Base-by-base conservation (phyloP, 2,329 filamentous ascomycete genomes). In the Nigrospora osmanthi region DNA sequence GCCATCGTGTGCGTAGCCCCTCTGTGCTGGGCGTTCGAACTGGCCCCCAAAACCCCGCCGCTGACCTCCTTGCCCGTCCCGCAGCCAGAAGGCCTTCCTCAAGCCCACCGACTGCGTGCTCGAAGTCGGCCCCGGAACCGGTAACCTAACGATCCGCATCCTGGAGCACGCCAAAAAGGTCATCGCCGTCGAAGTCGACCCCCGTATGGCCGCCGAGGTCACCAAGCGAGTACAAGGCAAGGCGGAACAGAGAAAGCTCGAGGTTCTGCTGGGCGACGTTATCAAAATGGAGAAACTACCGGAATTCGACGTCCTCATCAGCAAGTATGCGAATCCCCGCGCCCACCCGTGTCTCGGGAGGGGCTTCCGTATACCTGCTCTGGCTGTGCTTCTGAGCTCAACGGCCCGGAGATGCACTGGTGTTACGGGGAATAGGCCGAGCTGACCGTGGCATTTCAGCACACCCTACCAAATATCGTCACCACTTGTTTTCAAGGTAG, bases 191-290 rank as follows among this genome's bases (percentile, higher is more conserved):
- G 93, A 98, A 70, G 77, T 96, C 63, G 93, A 98, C 68, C 90
- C 93, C 16, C 78, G 93, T 59, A 97, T 97, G 93, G 89, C 89
- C 12, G 91, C 91, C 47, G 93, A 97, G 69, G 78, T 96, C 51
- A 93, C 88, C 38, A 95, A 94, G 68, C 85, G 91, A 58, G 90
- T 97, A 10, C 90, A 96, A 66, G 90, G 89, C 16, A 94, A 84
- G 37, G 88, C 90, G 0, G 78, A 85, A 54, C 84, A 87, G 61
- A 89, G 88, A 63, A 82, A 88, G 52, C 71, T 98, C 34, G 89
- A 96, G 55, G 82, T 97, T 34, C 71, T 96, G 42, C 72, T 98
- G 9, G 93, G 93, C 36, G 40, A 42, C 33, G 88, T 91, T 39
- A 94, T 96, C 65, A 96, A 96, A 71, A 86, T 42, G 40, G 53